Percentiles rank a stretch among this genome's conserved stretches.
phyloP scores from a whole-genome alignment of 1,139 yeast species.

The Scheffersomyces cryptocercus region DNA sequence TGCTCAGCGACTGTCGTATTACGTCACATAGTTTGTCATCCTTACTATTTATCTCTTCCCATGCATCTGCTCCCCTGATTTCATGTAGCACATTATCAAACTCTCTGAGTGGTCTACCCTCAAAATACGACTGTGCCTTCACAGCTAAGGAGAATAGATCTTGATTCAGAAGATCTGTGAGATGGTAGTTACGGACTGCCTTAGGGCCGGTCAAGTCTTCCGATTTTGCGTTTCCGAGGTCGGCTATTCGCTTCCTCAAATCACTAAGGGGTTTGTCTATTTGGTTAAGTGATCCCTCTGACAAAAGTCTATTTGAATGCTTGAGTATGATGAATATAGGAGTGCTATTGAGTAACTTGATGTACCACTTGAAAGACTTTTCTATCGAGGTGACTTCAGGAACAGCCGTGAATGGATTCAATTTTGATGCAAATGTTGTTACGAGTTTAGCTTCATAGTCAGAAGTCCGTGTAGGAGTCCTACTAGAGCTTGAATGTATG shows the following conservation, averaged over 20 bases:
- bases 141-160: conserved; percentile 35
- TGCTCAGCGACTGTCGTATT: background rate
- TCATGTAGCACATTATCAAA: background rate
- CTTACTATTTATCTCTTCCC: background rate
- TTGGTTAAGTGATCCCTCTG: conserved; percentile 27
- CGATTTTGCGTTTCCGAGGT: background rate
- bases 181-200: conserved; percentile 27
- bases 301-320: conserved; percentile 30
- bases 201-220: conserved; percentile 1
- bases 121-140: conserved; percentile 8
- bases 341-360: conserved; percentile 24
- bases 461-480: conserved; percentile 17
- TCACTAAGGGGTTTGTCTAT: conserved; percentile 23
- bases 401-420: conserved; percentile 16
- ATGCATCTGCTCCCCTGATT: background rate
- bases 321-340: conserved; percentile 36
- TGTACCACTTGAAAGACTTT: conserved; percentile 32
- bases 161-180: conserved; percentile 26
- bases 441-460: conserved; percentile 24
- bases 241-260: conserved; percentile 13
- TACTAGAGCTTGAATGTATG: conserved; percentile 11
- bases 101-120: background rate
- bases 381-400: conserved; percentile 13
- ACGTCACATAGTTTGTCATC: conserved; percentile 2
- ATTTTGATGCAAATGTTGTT: conserved; percentile 23